These are phyloP conservation scores for Vitis rupestris DNA, from an alignment of 164 flowering plant species.

Conservation along the genomic window DNA sequence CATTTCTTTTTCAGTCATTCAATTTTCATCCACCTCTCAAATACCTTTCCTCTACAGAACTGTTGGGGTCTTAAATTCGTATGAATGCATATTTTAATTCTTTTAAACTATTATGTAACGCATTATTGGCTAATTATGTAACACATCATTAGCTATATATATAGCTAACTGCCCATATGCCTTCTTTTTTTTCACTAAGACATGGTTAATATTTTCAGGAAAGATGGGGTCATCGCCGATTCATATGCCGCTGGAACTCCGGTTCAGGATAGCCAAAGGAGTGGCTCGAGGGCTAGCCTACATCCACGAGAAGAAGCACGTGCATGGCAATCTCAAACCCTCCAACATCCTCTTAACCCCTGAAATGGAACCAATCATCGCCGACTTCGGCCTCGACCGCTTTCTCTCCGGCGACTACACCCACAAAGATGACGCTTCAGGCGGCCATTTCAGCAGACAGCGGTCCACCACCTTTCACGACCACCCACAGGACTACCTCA, in stretches of 20 bases:
- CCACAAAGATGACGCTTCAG: constrained; percentile 17
- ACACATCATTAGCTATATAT: no score
- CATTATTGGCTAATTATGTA: no score
- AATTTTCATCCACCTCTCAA: no score
- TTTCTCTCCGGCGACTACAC: constrained; percentile 26
- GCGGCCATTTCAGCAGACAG: constrained; percentile 23
- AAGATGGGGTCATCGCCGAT: constrained; percentile 44
- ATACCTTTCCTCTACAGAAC: no score
- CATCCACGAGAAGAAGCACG: constrained; percentile 68
- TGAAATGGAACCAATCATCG: constrained; percentile 55
- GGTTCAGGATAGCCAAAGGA: constrained; percentile 64
- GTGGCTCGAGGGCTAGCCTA: constrained; percentile 53
- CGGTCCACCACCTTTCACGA: constrained; percentile 19
- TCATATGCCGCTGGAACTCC: constrained; percentile 34
- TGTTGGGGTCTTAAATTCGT: no score
- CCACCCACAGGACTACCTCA: constrained; percentile 10
- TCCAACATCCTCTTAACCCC: constrained; percentile 54
- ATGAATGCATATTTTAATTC: no score
- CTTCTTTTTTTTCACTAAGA: background rate
- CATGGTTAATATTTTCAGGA: constrained; percentile 26
- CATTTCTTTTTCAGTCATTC: no score
- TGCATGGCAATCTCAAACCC: constrained; percentile 69
- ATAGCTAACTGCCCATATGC: no score
- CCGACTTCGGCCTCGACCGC: constrained; percentile 55
- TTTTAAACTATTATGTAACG: no score